Conservation (phyloP, 2,329 filamentous ascomycete species). For the Chaetomium globosum region DNA sequence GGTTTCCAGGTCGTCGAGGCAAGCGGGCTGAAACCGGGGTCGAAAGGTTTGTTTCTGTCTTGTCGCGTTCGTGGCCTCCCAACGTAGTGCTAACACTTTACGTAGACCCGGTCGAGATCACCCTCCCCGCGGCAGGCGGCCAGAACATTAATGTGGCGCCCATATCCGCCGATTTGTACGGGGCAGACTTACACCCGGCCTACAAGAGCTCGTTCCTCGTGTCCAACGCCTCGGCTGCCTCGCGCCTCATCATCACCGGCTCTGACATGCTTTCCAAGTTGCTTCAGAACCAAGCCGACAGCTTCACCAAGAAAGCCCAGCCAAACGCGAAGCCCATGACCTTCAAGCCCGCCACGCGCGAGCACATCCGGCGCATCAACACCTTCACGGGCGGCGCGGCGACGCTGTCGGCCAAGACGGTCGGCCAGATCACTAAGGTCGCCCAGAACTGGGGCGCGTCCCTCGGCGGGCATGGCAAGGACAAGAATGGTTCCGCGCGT, state of each 20-base stretch:
- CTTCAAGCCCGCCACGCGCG: slow-evolving; percentile 83
- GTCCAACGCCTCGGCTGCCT: slow-evolving; percentile 82
- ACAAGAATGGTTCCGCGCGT: slow-evolving; percentile 45
- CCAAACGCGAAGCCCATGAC: slow-evolving; percentile 79
- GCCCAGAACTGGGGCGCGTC: slow-evolving; percentile 88
- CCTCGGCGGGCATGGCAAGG: slow-evolving; percentile 63
- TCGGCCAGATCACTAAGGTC: slow-evolving; percentile 78
- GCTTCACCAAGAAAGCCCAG: slow-evolving; percentile 77
- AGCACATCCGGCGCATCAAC: slow-evolving; percentile 84
- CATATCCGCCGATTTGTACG: slow-evolving; percentile 70
- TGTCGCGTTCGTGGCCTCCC: slow-evolving; percentile 15
- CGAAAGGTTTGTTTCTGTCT: slow-evolving; percentile 67
- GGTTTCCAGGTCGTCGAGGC: slow-evolving; percentile 81
- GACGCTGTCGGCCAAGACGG: slow-evolving; percentile 78
- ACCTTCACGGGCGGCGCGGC: slow-evolving; percentile 80
- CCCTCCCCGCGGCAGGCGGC: slow-evolving; percentile 68
- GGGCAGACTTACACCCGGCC: slow-evolving; percentile 81
- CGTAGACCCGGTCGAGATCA: slow-evolving; percentile 76
- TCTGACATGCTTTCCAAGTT: slow-evolving; percentile 78
- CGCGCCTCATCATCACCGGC: slow-evolving; percentile 86
- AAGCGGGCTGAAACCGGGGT: slow-evolving; percentile 74
- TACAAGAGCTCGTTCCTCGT: slow-evolving; percentile 88
- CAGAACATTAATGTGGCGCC: slow-evolving; percentile 68
- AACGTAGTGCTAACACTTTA: slow-evolving; percentile 24
- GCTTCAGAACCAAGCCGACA: slow-evolving; percentile 75